phyloP scores from a whole-genome alignment of 148 eudicot species.

The Persicaria maculosa region DNA sequence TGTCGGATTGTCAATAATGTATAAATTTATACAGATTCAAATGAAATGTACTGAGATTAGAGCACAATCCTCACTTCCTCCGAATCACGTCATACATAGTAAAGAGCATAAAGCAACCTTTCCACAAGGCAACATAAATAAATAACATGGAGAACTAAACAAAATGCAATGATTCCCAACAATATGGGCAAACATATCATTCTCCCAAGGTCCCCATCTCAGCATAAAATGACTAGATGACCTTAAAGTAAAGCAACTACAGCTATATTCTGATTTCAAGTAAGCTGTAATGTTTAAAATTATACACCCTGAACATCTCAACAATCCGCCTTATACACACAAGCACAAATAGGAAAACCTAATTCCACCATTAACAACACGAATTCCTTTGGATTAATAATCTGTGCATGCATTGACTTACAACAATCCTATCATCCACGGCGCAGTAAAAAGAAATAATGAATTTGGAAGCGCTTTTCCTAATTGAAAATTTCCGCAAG shows the following conservation, averaged over 20 bases:
- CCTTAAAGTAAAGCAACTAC: background rate
- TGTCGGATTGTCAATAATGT: background rate
- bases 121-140: background rate
- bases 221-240: background rate
- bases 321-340: background rate
- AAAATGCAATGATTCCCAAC: background rate
- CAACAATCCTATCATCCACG: background rate
- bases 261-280: background rate
- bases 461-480: background rate
- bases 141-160: background rate
- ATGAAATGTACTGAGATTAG: background rate
- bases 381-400: background rate
- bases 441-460: background rate
- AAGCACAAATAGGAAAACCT: background rate
- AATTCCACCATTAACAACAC: slow-evolving; percentile 1
- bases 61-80: background rate
- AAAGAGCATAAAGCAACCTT: background rate
- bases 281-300: too few species aligned
- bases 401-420: background rate
- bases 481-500: background rate
- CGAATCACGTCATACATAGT: background rate
- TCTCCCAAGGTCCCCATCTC: background rate
- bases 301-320: background rate
- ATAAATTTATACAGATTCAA: background rate
- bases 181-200: background rate